Percentiles rank a stretch among this genome's conserved stretches.
phyloP scores from a whole-genome alignment of 352 stramenopile species.

The Phytopythium chamaehyphon region DNA sequence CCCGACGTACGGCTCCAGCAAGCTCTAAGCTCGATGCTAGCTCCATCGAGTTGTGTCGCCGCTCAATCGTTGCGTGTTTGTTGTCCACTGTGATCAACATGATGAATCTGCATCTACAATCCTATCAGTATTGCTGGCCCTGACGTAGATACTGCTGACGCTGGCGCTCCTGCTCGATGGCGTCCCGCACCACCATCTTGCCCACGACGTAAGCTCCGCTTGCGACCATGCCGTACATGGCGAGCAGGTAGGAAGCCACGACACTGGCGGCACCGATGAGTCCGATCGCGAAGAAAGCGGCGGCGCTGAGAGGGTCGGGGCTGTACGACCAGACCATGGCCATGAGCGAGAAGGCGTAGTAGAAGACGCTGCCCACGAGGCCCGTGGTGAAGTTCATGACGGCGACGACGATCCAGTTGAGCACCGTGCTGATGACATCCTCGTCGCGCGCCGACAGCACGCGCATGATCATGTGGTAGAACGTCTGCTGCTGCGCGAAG shows the following conservation, averaged over 20 bases:
- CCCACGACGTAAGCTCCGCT: constrained; percentile 76
- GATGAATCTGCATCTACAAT: no score
- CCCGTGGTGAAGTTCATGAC: constrained; percentile 89
- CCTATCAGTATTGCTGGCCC: constrained; percentile 24
- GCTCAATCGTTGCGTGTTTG: background rate
- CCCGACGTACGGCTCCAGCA: constrained; percentile 72
- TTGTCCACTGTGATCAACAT: no score
- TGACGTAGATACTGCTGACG: constrained; percentile 45
- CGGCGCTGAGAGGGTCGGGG: constrained; percentile 68
- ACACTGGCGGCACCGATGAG: constrained; percentile 73
- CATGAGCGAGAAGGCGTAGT: constrained; percentile 82
- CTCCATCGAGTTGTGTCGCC: background rate
- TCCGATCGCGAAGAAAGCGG: constrained; percentile 67
- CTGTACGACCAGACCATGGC: constrained; percentile 85
- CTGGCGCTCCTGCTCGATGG: constrained; percentile 68
- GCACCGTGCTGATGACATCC: constrained; percentile 67
- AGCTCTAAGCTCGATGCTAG: constrained; percentile 40
- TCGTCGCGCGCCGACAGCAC: constrained; percentile 69
- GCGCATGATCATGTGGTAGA: constrained; percentile 82
- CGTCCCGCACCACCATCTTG: constrained; percentile 70
- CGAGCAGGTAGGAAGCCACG: constrained; percentile 83
- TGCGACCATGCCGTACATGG: constrained; percentile 83
- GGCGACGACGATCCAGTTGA: constrained; percentile 83
- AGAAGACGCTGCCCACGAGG: constrained; percentile 73
- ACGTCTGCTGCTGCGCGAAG: constrained; percentile 85